Base-by-base conservation (phyloP, 192 early-diverging fungal species). In the Lobosporangium transversale region DNA sequence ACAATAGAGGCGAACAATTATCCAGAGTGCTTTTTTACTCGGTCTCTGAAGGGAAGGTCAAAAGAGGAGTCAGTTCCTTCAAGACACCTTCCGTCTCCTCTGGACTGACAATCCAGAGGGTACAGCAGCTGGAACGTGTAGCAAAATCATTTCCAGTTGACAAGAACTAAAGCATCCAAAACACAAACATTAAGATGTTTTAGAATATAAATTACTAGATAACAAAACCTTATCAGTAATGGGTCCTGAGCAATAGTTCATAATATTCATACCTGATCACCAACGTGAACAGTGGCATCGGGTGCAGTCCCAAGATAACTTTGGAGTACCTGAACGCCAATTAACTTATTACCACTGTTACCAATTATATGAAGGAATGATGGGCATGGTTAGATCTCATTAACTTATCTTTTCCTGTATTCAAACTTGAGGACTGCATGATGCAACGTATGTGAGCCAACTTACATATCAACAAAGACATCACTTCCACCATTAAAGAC, bases 401-500 rank as follows among this genome's bases (percentile, higher is more conserved):
- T n/a, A n/a, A n/a, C n/a, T n/a, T n/a, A n/a, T n/a, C n/a, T n/a
- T n/a, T n/a, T n/a, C n/a, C n/a, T n/a, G n/a, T n/a, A n/a, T n/a
- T n/a, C n/a, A n/a, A n/a, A n/a, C n/a, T n/a, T n/a, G n/a, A n/a
- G n/a, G n/a, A n/a, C n/a, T n/a, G n/a, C n/a, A n/a, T n/a, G n/a
- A n/a, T n/a, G n/a, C n/a, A n/a, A n/a, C n/a, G n/a, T n/a, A n/a
- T n/a, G n/a, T n/a, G n/a, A n/a, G n/a, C n/a, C 17, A 45, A 69
- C 68, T 70, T 80, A 82, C 83, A 97, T 92, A 54, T 97, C 95
- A 9, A 97, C 90, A 92, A 93, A 97, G 58, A 92, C 92, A 73
- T 97, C 95, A 61, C 65, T 86, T 24, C 95, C 95, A 56, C 95
- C 95, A 78, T 95, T 95, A 56, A 97, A 97, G 20, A 93, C 93